Evolutionary conservation across 805 yeast genomes (phyloP), one percentile per base, ranked within the genome.

Genomic region (Candida coquimbonensis): DNA sequence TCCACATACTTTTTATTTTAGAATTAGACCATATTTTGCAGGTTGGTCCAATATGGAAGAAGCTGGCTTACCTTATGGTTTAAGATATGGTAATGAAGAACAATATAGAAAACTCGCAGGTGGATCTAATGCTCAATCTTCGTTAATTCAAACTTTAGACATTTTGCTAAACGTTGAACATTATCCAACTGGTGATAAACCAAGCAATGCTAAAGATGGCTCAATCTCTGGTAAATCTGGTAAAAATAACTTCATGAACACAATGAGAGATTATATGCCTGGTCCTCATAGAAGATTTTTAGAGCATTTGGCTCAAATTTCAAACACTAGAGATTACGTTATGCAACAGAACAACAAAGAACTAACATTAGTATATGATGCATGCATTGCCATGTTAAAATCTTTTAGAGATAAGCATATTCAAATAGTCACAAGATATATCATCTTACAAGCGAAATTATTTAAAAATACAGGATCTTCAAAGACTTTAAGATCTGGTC

Each of bases 31-130:
- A 1, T 90, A 77, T 56, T 68, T 91, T 52, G 96, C 96, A 1
- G 98, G 97, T 2, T 91, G 96, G 95, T 81, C 81, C 60, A 87
- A 87, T 58, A 90, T 91, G 96, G 78, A 77, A 25, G 87, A 79
- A 46, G 89, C 83, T 2, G 97, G 97, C 0, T 71, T 90, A 47
- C 80, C 81, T 13, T 64, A 80, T 48, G 98, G 97, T 1, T 82
- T 90, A 1, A 68, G 72, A 41, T 90, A 90, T 60, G 95, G 95
- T 25, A 70, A 75, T 44, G 88, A 81, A 57, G 58, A 62, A 2
- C 62, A 54, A 27, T 83, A 79, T 42, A 68, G 83, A 54, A 60
- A 65, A 32, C 83, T 75, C 61, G 73, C 95, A 16, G 98, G 98
- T 26, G 98, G 98, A 1, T 86, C 96, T 5, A 90, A 90, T 61